A percentile compares a stretch with the other conserved stretches of the same genome.
These are phyloP conservation scores for Paecilomyces sp. DNA, from an alignment of 2,329 filamentous ascomycete species.

Conservation along the genomic window DNA sequence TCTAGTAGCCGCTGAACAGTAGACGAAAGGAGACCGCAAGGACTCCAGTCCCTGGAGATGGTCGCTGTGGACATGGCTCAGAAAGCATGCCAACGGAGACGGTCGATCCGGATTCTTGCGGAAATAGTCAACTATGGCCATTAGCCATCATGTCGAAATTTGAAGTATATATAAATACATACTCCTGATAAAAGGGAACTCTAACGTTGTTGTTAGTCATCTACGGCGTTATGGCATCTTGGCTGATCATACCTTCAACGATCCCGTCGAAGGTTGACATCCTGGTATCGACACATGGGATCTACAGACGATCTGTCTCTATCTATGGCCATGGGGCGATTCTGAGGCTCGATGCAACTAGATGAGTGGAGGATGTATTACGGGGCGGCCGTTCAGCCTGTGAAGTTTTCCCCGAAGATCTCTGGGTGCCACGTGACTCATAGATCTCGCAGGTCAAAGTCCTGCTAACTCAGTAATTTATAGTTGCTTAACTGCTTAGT, in stretches of 20 bases:
- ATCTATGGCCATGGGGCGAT: neutral
- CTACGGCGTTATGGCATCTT: neutral
- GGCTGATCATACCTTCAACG: constrained; percentile 37
- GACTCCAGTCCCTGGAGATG: constrained; percentile 76
- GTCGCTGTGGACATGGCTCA: constrained; percentile 89
- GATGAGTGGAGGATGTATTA: neutral
- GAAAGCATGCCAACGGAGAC: constrained; percentile 72
- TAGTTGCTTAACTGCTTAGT: no score
- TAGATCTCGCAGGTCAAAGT: neutral
- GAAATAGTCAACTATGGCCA: constrained; percentile 70
- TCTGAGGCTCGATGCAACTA: neutral
- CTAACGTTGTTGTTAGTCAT: constrained; percentile 27
- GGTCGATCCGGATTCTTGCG: constrained; percentile 46
- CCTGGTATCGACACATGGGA: neutral
- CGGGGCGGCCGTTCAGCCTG: neutral
- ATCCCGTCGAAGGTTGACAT: constrained; percentile 77
- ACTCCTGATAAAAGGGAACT: constrained; percentile 75
- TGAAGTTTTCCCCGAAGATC: neutral
- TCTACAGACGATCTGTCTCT: neutral
- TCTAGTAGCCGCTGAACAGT: constrained; percentile 77
- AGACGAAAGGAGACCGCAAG: constrained; percentile 73
- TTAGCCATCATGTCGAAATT: constrained; percentile 5
- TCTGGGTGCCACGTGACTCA: neutral
- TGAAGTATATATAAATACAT: constrained; percentile 19
- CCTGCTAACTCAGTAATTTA: neutral